Conservation (phyloP, 768 basidiomycete species). For the Lactarius psammicola region DNA sequence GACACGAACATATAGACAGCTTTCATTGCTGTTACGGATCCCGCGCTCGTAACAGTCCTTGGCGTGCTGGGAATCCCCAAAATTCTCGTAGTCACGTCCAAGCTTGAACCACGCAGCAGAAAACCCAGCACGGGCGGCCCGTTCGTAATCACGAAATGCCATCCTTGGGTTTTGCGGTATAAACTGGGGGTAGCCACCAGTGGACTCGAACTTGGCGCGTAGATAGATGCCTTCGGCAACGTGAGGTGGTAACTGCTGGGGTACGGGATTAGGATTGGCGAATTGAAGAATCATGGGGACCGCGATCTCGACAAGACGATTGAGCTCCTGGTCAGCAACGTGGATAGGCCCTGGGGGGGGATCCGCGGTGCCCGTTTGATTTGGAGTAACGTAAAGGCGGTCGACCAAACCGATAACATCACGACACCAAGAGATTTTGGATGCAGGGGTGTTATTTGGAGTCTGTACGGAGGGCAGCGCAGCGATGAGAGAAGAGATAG, state of each 20-base stretch:
- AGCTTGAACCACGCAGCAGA: conserved; percentile 87
- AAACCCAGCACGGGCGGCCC: conserved; percentile 74
- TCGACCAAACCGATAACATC: conserved; percentile 84
- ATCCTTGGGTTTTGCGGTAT: conserved; percentile 64
- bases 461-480: conserved; percentile 53
- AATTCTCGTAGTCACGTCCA: conserved; percentile 89
- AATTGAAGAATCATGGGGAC: conserved; percentile 63
- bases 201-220: conserved; percentile 69
- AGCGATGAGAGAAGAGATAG: conserved; percentile 54
- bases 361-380: conserved; percentile 40
- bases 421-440: conserved; percentile 74
- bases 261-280: conserved; percentile 40
- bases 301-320: conserved; percentile 59
- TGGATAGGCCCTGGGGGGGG: conserved; percentile 46
- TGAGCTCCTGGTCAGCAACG: conserved; percentile 59
- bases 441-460: conserved; percentile 53
- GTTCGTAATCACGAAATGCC: conserved; percentile 90
- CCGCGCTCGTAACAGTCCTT: conserved; percentile 87
- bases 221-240: conserved; percentile 74
- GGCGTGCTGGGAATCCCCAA: conserved; percentile 70
- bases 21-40: conserved; percentile 67
- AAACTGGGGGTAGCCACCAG: conserved; percentile 67
- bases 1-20: conserved; percentile 64
- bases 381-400: conserved; percentile 35
- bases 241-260: conserved; percentile 39